phyloP scores from a whole-genome alignment of 805 yeast genomes.

The Candida sphagnicola region DNA sequence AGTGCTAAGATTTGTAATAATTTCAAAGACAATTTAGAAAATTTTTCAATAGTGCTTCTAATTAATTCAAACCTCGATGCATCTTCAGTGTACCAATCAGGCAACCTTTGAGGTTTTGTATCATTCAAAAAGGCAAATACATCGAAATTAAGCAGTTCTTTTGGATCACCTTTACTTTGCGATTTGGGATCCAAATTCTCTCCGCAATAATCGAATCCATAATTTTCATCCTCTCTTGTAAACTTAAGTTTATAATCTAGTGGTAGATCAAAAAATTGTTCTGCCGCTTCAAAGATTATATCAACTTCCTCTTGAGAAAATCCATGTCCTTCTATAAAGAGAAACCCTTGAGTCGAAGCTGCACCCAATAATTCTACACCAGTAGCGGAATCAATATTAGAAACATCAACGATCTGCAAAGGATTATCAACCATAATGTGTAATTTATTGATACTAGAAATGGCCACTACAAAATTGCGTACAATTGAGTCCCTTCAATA shows the following conservation, averaged over 20 bases:
- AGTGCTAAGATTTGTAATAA: constrained; percentile 56
- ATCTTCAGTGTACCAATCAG: constrained; percentile 44
- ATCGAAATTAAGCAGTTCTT: constrained; percentile 69
- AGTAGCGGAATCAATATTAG: constrained; percentile 37
- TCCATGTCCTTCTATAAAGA: constrained; percentile 66
- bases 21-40: constrained; percentile 46
- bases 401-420: constrained; percentile 54
- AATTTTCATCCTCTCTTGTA: constrained; percentile 52
- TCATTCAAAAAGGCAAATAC: constrained; percentile 50
- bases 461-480: too few species aligned
- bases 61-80: constrained; percentile 41
- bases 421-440: constrained; percentile 39
- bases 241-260: constrained; percentile 45
- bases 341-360: constrained; percentile 60
- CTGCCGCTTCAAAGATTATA: constrained; percentile 45
- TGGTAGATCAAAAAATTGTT: constrained; percentile 50
- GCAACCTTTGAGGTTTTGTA: constrained; percentile 35
- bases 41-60: constrained; percentile 31
- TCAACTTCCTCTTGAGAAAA: constrained; percentile 54
- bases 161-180: constrained; percentile 51
- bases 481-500: too few species aligned
- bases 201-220: constrained; percentile 53
- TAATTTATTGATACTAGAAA: too few species aligned
- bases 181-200: constrained; percentile 45
- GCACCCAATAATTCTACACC: constrained; percentile 54